Base-by-base conservation (phyloP, 352 stramenopile genomes). In the Peronospora belbahrii region DNA sequence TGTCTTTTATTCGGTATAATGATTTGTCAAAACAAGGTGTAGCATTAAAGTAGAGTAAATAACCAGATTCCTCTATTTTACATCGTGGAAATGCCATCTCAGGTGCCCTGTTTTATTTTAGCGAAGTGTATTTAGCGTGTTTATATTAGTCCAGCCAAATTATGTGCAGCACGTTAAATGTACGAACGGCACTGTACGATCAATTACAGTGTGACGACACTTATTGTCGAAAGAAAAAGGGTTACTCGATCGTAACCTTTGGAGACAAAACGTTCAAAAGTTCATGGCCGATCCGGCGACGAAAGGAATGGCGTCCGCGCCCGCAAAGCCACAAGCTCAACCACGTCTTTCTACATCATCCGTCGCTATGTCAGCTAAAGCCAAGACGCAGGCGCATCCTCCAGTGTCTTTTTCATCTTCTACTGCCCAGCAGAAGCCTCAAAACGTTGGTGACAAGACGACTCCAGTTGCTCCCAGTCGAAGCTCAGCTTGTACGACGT, bases 401-500 rank as follows among this genome's bases (percentile, higher is more conserved):
- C 2, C 25, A 2, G 18, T 53, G 0, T 14, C 30, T 8, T 36
- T 23, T 1, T 1, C 11, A 6, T 42, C 50, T 22, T 38, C 45
- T 9, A 47, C 14, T 32, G 36, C 38, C 14, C 6, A 48, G 13
- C 17, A 52, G 20, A 62, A 62, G 25, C 19, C 48, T 17, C 33
- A 53, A 34, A 57, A 52, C 37, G 23, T 32, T 3, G 34, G 22
- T n/a, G 32, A 24, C 18, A 60, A 49, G 25, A 36, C 22, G 17
- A 36, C 43, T 23, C 30, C 44, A 8, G 35, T 43, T 17, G 50
- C 35, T 28, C 0, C 36, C 25, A 55, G 32, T 44, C 18, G 42
- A 48, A 25, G 42, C 56, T 15, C 59, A 57, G 23, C 44, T 64
- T 38, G 41, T 76, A 36, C 47, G 40, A 40, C 63, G 49, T 48